Base-by-base conservation (phyloP, 2,329 filamentous ascomycete genomes). In the Alternaria ethzedia region DNA sequence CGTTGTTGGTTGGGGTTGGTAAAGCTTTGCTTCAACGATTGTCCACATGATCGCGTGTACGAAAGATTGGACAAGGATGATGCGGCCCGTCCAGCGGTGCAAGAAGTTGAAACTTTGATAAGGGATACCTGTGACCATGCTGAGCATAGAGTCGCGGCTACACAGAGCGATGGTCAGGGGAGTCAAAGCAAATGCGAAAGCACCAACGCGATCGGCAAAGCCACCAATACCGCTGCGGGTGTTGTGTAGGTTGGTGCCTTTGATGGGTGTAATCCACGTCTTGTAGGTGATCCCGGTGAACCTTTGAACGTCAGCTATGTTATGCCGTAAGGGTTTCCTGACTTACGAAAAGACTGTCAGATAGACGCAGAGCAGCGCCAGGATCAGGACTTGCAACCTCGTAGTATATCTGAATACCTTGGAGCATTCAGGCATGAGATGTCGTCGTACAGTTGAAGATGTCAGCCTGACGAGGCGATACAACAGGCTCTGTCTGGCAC, bases 41-140 rank as follows among this genome's bases (percentile, higher is more conserved):
- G 54, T 58, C 59, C 59, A 61, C 13, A 61, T 58, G 23, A 61
- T 58, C 15, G 59, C 46, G 13, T 61, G 54, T 46, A 57, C 21
- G 21, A 61, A 61, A 17, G 54, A 58, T 26, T 61, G 59, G 0
- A 58, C 36, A 20, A 61, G 59, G 21, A 61, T 61, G 28, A 61
- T 61, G 54, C 59, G 59, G 28, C 59, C 59, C 6, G 59, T 61
- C 54, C 54, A 61, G 36, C 54, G 59, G 54, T 61, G 59, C 41
- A 61, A 46, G 23, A 61, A 58, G 54, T 58, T 58, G 28, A 61
- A 58, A 28, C 59, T 58, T 15, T 61, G 59, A 43, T 58, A 61
- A 5, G 59, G 54, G 26, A 61, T 61, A 30, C 59, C 54, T 15
- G 59, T 58, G 4, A 61, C 20, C 47, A 58, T 61, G 26, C 59